Evolutionary conservation across 1,284 basidiomycete genomes (phyloP).

Genomic region (Cutaneotrichosporon curvatum): DNA sequence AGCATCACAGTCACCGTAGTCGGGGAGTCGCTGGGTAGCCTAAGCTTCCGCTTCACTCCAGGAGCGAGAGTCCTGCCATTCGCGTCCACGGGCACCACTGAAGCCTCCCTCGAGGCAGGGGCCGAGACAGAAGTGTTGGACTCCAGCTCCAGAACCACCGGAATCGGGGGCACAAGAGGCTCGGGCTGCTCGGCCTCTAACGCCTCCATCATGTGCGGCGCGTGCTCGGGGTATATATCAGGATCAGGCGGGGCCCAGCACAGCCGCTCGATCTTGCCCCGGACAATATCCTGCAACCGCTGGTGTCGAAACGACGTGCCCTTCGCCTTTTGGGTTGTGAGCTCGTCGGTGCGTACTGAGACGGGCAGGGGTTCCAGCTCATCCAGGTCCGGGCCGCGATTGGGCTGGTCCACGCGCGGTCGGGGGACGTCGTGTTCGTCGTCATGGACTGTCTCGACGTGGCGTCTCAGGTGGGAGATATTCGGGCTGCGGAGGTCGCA

Average conservation of each 20-base stretch:
- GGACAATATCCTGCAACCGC: constrained; percentile 14
- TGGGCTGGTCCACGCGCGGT: constrained; percentile 18
- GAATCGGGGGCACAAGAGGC: background rate
- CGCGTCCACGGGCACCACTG: no score
- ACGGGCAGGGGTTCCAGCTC: constrained; percentile 11
- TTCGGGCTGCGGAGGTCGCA: constrained; percentile 25
- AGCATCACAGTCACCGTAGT: no score
- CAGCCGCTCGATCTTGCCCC: constrained; percentile 16
- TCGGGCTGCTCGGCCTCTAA: background rate
- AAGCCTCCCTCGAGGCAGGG: no score
- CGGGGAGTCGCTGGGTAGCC: no score
- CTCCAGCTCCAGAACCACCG: no score
- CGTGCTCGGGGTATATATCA: constrained; percentile 24
- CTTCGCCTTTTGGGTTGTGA: constrained; percentile 21
- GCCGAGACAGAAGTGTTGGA: no score
- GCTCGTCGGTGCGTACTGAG: constrained; percentile 17
- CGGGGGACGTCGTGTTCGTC: constrained; percentile 10
- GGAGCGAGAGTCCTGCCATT: no score
- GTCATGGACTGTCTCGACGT: constrained; percentile 26
- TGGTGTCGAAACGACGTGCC: constrained; percentile 12
- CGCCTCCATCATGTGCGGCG: constrained; percentile 25
- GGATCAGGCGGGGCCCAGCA: constrained; percentile 26
- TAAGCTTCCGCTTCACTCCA: no score
- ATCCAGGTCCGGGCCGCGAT: constrained; percentile 1
- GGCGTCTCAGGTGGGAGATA: constrained; percentile 25